phyloP scores from a whole-genome alignment of 1,284 basidiomycete species.

The Heterobasidion occidentale region DNA sequence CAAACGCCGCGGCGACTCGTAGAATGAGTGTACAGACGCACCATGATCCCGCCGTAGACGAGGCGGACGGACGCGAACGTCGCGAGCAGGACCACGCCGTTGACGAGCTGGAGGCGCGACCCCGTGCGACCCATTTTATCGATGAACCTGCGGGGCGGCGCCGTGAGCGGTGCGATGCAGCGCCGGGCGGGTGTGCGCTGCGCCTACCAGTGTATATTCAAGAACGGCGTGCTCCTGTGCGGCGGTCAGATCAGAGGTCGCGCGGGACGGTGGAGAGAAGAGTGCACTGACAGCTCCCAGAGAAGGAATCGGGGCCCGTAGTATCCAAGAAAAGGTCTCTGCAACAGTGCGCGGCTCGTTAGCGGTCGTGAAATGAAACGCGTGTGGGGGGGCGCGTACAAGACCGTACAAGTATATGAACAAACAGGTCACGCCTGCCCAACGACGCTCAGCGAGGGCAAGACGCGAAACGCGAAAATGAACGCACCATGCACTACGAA shows the following conservation, averaged over 20 bases:
- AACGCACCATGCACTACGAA: slow-evolving; percentile 59
- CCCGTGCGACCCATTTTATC: slow-evolving; percentile 70
- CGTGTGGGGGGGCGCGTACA: slow-evolving; percentile 30
- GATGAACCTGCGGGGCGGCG: slow-evolving; percentile 44
- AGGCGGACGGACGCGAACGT: slow-evolving; percentile 60
- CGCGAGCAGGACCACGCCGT: slow-evolving; percentile 53
- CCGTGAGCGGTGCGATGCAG: background rate
- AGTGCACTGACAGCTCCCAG: slow-evolving; percentile 57
- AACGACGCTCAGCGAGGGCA: slow-evolving; percentile 2
- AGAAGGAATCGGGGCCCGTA: slow-evolving; percentile 63
- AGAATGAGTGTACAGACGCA: slow-evolving; percentile 23
- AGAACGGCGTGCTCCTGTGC: slow-evolving; percentile 65
- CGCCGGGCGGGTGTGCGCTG: background rate
- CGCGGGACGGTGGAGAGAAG: background rate
- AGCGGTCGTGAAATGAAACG: too few relatives aligned
- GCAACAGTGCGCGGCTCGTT: background rate
- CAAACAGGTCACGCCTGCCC: slow-evolving; percentile 47
- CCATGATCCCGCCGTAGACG: slow-evolving; percentile 57
- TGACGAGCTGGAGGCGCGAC: slow-evolving; percentile 53
- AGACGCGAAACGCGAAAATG: background rate
- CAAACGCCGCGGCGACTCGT: background rate
- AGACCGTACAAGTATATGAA: slow-evolving; percentile 51
- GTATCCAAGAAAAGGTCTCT: slow-evolving; percentile 72
- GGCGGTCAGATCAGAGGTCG: slow-evolving; percentile 2
- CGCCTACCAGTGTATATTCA: slow-evolving; percentile 66